These are phyloP conservation scores for Lonicera japonica DNA, from an alignment of 129 eudicot species.

Conservation along the genomic window DNA sequence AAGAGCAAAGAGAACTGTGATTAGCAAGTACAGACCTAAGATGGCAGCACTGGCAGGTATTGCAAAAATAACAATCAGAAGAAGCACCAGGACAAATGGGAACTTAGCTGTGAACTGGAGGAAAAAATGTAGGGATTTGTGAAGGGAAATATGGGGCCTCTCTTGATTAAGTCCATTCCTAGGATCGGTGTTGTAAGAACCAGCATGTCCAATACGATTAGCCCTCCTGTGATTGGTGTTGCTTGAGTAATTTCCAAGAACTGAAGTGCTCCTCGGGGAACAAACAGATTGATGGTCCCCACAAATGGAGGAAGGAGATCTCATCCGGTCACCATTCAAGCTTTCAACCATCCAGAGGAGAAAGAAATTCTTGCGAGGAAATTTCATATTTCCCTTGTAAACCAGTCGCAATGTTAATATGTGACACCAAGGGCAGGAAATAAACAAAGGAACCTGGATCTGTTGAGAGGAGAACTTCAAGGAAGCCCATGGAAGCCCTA, in stretches of 20 bases:
- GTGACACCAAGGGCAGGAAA: constrained; percentile 81
- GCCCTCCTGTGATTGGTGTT: constrained; percentile 17
- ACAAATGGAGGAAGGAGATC: constrained; percentile 14
- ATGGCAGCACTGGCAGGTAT: constrained; percentile 48
- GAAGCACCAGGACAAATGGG: constrained; percentile 45
- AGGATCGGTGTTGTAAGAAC: constrained; percentile 1
- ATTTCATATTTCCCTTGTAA: constrained; percentile 52
- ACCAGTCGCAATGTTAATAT: constrained; percentile 42
- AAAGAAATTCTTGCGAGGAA: constrained; percentile 68
- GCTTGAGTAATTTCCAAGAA: constrained; percentile 10
- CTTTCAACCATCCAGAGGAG: constrained; percentile 84
- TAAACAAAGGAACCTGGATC: constrained; percentile 47
- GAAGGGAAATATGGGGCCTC: constrained; percentile 42
- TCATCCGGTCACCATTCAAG: constrained; percentile 47
- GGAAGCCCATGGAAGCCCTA: constrained; percentile 48
- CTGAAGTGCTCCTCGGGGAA: constrained; percentile 29
- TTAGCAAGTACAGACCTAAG: constrained; percentile 38
- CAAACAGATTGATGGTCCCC: constrained; percentile 32
- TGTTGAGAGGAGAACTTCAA: constrained; percentile 38
- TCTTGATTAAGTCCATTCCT: constrained; percentile 12
- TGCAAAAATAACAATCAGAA: constrained; percentile 36
- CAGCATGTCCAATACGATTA: constrained; percentile 8
- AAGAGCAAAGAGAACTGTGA: constrained; percentile 59
- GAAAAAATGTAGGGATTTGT: constrained; percentile 50
- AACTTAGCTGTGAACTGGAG: constrained; percentile 42